A percentile compares a stretch with the other conserved stretches of the same genome.
phyloP scores from a whole-genome alignment of 495 filamentous ascomycete genomes.

The Lophiotrema nucula region DNA sequence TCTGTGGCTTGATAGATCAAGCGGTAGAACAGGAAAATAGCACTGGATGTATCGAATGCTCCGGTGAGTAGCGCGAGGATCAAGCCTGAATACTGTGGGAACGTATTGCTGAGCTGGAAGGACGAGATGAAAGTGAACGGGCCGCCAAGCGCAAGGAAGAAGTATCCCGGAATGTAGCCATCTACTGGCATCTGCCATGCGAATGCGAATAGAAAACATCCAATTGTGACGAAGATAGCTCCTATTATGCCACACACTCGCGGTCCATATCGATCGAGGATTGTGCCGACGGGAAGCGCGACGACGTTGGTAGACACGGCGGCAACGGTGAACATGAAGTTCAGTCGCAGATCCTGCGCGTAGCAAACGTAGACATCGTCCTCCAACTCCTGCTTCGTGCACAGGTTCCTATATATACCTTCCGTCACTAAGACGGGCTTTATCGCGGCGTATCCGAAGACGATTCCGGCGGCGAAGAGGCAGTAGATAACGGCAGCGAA shows the following conservation, averaged over 20 bases:
- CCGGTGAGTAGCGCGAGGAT: slow-evolving; percentile 84
- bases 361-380: slow-evolving; percentile 63
- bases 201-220: slow-evolving; percentile 68
- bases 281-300: slow-evolving; percentile 79
- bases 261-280: slow-evolving; percentile 81
- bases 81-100: slow-evolving; percentile 78
- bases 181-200: slow-evolving; percentile 65
- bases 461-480: slow-evolving; percentile 73
- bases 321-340: slow-evolving; percentile 93
- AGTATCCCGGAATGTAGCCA: slow-evolving; percentile 74
- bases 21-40: slow-evolving; percentile 84
- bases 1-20: slow-evolving; percentile 65
- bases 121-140: slow-evolving; percentile 88
- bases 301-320: slow-evolving; percentile 82
- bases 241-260: slow-evolving; percentile 73
- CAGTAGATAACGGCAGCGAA: slow-evolving; percentile 71
- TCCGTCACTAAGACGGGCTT: slow-evolving; percentile 78
- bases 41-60: slow-evolving; percentile 85
- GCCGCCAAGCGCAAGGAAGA: slow-evolving; percentile 79
- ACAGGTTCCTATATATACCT: slow-evolving; percentile 68
- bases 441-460: slow-evolving; percentile 82
- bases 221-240: slow-evolving; percentile 64
- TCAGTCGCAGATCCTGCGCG: slow-evolving; percentile 76
- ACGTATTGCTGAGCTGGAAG: slow-evolving; percentile 91
- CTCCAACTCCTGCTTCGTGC: slow-evolving; percentile 57